Conservation (phyloP, 345 rosid species). For the Garcia nutans region DNA sequence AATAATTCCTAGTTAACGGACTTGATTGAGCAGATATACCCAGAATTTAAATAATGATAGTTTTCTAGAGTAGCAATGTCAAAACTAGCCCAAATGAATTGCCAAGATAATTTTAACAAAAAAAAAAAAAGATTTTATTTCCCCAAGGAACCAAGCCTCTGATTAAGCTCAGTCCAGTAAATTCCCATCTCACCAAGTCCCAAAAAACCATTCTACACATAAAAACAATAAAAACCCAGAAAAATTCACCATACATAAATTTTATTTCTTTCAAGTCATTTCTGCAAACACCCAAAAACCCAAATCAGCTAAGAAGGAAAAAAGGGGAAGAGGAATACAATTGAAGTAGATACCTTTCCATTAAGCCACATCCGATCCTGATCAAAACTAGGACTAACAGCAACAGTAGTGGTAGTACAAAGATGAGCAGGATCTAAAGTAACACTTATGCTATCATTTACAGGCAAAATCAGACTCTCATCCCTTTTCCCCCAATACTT, state of each 20-base stretch:
- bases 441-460: slow-evolving; percentile 93
- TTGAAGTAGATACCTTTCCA: slow-evolving; percentile 61
- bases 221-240: slow-evolving; percentile 3
- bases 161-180: not conserved
- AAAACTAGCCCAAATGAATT: not conserved
- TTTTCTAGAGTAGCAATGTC: not conserved
- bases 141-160: not conserved
- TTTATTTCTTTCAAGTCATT: not conserved
- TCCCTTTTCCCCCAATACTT: slow-evolving; percentile 99
- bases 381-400: slow-evolving; percentile 78
- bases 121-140: not conserved
- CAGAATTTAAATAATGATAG: not conserved
- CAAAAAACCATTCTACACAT: not conserved
- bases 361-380: slow-evolving; percentile 99
- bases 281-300: not conserved
- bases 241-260: not conserved
- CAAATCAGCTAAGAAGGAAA: not conserved
- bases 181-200: not conserved
- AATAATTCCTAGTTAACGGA: not conserved
- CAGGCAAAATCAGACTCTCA: slow-evolving; percentile 80
- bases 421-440: slow-evolving; percentile 93
- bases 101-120: too few relatives aligned
- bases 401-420: slow-evolving; percentile 90
- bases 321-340: not conserved
- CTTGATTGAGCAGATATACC: not conserved